Percentiles rank a stretch among this genome's conserved stretches.
These are phyloP conservation scores for Stellera chamaejasme DNA, from an alignment of 345 rosid genomes.

Conservation along the genomic window DNA sequence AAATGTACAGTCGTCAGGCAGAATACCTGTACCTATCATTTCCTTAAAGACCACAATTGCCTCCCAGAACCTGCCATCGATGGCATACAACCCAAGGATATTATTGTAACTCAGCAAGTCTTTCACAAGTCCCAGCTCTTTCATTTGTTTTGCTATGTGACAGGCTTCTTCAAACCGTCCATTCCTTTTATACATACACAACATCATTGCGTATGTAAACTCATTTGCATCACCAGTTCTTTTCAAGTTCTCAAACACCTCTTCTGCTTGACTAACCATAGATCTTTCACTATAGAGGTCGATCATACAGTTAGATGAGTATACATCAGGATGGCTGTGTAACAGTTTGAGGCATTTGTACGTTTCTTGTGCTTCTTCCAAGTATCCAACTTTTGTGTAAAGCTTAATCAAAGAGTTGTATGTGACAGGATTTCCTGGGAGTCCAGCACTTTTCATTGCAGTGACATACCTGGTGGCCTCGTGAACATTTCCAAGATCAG, in stretches of 20 bases:
- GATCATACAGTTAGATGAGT: slow-evolving; percentile 78
- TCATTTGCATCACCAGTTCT: slow-evolving; percentile 62
- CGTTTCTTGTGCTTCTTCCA: slow-evolving; percentile 67
- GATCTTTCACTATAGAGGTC: slow-evolving; percentile 67
- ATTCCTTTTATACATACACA: slow-evolving; percentile 72
- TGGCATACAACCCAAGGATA: slow-evolving; percentile 48
- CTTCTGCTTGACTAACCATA: slow-evolving; percentile 58
- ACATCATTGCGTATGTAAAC: slow-evolving; percentile 76
- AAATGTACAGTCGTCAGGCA: slow-evolving; percentile 52
- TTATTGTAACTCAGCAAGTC: slow-evolving; percentile 66
- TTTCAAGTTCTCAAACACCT: slow-evolving; percentile 55
- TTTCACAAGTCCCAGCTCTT: slow-evolving; percentile 44
- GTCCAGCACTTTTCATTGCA: slow-evolving; percentile 54
- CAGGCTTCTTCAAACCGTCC: slow-evolving; percentile 65
- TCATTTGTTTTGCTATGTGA: slow-evolving; percentile 60
- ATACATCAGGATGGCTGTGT: slow-evolving; percentile 37
- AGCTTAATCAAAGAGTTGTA: slow-evolving; percentile 77
- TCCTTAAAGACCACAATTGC: slow-evolving; percentile 51
- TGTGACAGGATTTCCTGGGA: slow-evolving; percentile 47
- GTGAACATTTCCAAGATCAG: slow-evolving; percentile 61
- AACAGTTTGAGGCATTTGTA: slow-evolving; percentile 47
- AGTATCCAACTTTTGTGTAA: slow-evolving; percentile 67
- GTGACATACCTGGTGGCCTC: slow-evolving; percentile 47
- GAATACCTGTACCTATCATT: slow-evolving; percentile 49
- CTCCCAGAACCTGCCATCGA: slow-evolving; percentile 68